Percentiles rank a stretch among this genome's conserved stretches.
These are phyloP conservation scores for Volvariella surrecta DNA, from an alignment of 1,284 basidiomycete species.

Conservation along the genomic window DNA sequence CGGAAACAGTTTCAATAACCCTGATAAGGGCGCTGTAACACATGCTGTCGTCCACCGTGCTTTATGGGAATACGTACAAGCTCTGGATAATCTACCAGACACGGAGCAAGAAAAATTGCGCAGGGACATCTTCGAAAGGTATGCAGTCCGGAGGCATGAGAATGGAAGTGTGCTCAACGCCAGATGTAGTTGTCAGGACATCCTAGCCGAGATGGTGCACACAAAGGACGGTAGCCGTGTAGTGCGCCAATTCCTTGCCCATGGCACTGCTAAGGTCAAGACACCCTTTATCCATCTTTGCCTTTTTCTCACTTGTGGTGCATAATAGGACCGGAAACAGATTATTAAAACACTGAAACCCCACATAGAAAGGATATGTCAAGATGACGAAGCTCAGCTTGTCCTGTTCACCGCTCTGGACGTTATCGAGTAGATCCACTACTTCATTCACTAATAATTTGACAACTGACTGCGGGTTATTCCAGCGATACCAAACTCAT, in stretches of 20 bases:
- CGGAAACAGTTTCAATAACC: conserved; percentile 70
- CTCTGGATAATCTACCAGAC: conserved; percentile 41
- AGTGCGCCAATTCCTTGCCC: conserved; percentile 75
- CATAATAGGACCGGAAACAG: conserved; percentile 71
- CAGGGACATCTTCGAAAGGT: conserved; percentile 64
- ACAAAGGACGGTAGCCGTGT: conserved; percentile 85
- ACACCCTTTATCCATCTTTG: not conserved
- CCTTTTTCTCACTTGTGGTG: not conserved
- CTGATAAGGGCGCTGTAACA: conserved; percentile 80
- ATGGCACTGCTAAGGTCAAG: conserved; percentile 69
- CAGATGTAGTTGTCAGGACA: conserved; percentile 60
- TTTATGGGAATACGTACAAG: conserved; percentile 68
- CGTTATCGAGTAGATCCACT: conserved; percentile 79
- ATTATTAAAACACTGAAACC: conserved; percentile 82
- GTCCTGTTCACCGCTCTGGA: conserved; percentile 85
- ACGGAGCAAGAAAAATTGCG: conserved; percentile 54
- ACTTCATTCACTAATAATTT: conserved; percentile 16
- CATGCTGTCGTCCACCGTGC: conserved; percentile 82
- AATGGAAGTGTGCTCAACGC: not conserved
- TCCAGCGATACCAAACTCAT: conserved; percentile 80
- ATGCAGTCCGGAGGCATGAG: conserved; percentile 10
- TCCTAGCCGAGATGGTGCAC: conserved; percentile 85
- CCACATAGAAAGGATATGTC: conserved; percentile 78
- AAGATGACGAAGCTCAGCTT: conserved; percentile 80
- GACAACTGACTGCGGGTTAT: conserved; percentile 5